Conservation (phyloP, 129 eudicot genomes). For the Lactuca saligna region DNA sequence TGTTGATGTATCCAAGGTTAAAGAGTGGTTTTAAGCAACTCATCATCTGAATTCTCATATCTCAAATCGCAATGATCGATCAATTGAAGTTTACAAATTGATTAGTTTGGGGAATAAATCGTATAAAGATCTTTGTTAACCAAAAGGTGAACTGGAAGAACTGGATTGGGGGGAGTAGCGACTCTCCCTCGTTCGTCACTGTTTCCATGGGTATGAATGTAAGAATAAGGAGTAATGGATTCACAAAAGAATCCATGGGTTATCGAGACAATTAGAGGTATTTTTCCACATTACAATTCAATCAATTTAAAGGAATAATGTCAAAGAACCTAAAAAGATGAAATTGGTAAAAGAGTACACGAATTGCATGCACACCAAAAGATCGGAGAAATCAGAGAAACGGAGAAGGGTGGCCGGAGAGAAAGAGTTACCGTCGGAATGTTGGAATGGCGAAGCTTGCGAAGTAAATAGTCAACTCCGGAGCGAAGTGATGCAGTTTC, state of each 20-base stretch:
- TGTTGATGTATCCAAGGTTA: neutral
- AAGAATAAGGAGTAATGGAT: too few relatives aligned
- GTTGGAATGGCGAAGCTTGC: slow-evolving; percentile 70
- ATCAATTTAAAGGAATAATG: neutral
- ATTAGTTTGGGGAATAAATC: neutral
- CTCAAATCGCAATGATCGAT: neutral
- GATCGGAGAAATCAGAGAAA: neutral
- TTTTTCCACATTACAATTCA: too few relatives aligned
- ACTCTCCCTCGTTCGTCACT: too few relatives aligned
- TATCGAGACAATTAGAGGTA: neutral
- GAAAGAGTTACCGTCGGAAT: slow-evolving; percentile 52
- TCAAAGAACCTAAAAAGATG: neutral
- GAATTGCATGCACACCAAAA: neutral
- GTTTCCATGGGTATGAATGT: too few relatives aligned
- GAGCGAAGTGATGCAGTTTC: slow-evolving; percentile 28
- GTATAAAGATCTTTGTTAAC: neutral
- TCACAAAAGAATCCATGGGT: neutral
- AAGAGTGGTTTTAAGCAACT: neutral
- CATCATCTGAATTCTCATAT: neutral
- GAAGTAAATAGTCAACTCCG: slow-evolving; percentile 58
- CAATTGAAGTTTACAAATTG: neutral
- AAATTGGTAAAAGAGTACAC: neutral
- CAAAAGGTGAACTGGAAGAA: neutral
- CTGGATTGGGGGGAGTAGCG: too few relatives aligned
- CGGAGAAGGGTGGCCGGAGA: neutral